Percentiles rank a stretch among this genome's conserved stretches.
Evolutionary conservation across 139 green algal species (phyloP).

Genomic region (Picochlorum sp.): DNA sequence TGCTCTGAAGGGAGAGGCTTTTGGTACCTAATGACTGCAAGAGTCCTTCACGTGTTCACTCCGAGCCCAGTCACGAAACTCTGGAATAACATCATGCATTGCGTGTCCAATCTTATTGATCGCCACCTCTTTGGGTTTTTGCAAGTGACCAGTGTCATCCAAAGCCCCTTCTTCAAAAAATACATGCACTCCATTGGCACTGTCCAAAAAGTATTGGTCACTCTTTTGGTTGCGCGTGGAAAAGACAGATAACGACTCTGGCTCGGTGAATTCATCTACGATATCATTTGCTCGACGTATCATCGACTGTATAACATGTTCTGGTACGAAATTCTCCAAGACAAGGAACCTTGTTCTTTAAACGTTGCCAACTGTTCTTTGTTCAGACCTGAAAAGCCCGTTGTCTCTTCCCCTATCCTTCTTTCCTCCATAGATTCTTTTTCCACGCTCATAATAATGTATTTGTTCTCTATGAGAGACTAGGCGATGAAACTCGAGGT

Average conservation of each 20-base stretch:
- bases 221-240: slow-evolving; percentile 47
- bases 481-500: too few species aligned
- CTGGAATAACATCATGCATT: slow-evolving; percentile 88
- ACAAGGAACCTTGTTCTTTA: slow-evolving; percentile 41
- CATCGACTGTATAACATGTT: slow-evolving; percentile 34
- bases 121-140: slow-evolving; percentile 42
- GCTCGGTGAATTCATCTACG: slow-evolving; percentile 36
- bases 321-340: slow-evolving; percentile 41
- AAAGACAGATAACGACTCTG: slow-evolving; percentile 32
- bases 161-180: slow-evolving; percentile 84
- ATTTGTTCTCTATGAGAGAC: too few species aligned
- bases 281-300: slow-evolving; percentile 30
- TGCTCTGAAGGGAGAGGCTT: slow-evolving; percentile 70
- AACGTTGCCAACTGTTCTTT: slow-evolving; percentile 22
- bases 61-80: slow-evolving; percentile 71
- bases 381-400: slow-evolving; percentile 2
- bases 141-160: slow-evolving; percentile 44
- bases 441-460: too few species aligned
- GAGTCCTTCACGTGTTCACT: slow-evolving; percentile 50
- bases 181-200: slow-evolving; percentile 43
- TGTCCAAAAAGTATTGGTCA: slow-evolving; percentile 71
- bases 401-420: too few species aligned
- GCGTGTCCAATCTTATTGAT: slow-evolving; percentile 94
- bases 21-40: slow-evolving; percentile 58
- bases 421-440: too few species aligned